Evolutionary conservation across 352 stramenopile genomes (phyloP).

Genomic region (Saprolegnia diclina): DNA sequence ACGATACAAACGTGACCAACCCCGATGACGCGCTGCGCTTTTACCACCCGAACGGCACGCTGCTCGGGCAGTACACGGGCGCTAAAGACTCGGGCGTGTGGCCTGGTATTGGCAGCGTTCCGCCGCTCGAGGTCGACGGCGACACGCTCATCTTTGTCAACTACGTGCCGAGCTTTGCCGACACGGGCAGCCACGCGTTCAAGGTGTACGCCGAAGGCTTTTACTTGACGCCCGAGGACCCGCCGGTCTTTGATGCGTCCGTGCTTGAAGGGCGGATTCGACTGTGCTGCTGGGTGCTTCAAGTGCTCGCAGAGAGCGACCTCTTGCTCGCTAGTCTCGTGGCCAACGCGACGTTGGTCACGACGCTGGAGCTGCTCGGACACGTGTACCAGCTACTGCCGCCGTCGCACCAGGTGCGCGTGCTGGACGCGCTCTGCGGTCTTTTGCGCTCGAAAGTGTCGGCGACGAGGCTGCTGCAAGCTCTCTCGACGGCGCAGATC

Average conservation of each 20-base stretch:
- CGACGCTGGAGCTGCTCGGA: not conserved
- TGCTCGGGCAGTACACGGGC: conserved; percentile 5
- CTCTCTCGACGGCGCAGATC: not conserved
- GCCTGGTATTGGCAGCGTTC: conserved; percentile 25
- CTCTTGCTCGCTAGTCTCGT: not conserved
- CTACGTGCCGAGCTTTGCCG: not conserved
- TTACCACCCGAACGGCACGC: not conserved
- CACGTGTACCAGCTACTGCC: conserved; percentile 25
- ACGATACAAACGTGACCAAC: conserved; percentile 7
- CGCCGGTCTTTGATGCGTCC: not conserved
- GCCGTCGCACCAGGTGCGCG: not conserved
- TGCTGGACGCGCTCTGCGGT: conserved; percentile 1
- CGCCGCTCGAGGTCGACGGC: conserved; percentile 26
- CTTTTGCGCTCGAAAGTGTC: not conserved
- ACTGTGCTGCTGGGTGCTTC: not conserved
- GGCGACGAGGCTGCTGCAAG: not conserved
- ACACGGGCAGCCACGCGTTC: conserved; percentile 1
- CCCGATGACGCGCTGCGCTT: conserved; percentile 18
- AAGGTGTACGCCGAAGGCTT: conserved; percentile 17
- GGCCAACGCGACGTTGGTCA: not conserved
- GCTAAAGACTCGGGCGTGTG: conserved; percentile 21
- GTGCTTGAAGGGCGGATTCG: not conserved
- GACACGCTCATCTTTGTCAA: conserved; percentile 26
- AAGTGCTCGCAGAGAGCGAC: not conserved
- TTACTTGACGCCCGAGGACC: not conserved